phyloP scores from a whole-genome alignment of 495 filamentous ascomycete genomes.

The Talaromyces proteolyticus region DNA sequence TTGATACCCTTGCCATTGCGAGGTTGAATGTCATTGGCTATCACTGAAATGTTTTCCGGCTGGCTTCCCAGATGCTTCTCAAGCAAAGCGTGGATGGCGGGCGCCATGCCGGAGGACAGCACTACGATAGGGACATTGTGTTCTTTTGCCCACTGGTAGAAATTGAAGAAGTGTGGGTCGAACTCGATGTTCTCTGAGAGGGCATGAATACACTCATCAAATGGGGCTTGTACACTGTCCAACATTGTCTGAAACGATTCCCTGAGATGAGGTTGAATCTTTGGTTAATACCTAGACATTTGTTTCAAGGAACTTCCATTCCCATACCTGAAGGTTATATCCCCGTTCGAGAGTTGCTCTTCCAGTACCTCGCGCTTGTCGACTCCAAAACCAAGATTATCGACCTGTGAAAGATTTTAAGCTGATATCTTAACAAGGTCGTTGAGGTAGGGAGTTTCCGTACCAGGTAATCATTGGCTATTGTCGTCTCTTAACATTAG shows the following conservation, averaged over 20 bases:
- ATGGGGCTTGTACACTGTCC: slow-evolving; percentile 59
- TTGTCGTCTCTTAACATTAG: slow-evolving; percentile 5
- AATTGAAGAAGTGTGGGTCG: slow-evolving; percentile 66
- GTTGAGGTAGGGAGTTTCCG: not conserved
- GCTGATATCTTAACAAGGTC: not conserved
- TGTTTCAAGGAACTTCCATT: not conserved
- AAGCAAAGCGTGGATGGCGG: slow-evolving; percentile 69
- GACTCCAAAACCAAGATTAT: not conserved
- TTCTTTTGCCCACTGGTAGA: slow-evolving; percentile 58
- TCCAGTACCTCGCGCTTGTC: not conserved
- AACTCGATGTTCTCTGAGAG: slow-evolving; percentile 67
- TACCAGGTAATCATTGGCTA: slow-evolving; percentile 70
- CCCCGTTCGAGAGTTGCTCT: not conserved
- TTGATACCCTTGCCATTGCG: slow-evolving; percentile 53
- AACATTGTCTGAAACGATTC: slow-evolving; percentile 73
- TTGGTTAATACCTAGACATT: not conserved
- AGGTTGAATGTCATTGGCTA: slow-evolving; percentile 58
- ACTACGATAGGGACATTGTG: slow-evolving; percentile 76
- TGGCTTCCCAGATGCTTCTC: slow-evolving; percentile 53
- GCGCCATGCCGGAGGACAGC: slow-evolving; percentile 72
- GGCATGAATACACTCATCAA: slow-evolving; percentile 58
- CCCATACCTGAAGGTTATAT: not conserved
- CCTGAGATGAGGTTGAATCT: slow-evolving; percentile 13
- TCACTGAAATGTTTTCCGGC: slow-evolving; percentile 60
- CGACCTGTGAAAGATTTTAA: not conserved